phyloP scores from a whole-genome alignment of 2,329 filamentous ascomycete genomes.

The Epichloe sp. region DNA sequence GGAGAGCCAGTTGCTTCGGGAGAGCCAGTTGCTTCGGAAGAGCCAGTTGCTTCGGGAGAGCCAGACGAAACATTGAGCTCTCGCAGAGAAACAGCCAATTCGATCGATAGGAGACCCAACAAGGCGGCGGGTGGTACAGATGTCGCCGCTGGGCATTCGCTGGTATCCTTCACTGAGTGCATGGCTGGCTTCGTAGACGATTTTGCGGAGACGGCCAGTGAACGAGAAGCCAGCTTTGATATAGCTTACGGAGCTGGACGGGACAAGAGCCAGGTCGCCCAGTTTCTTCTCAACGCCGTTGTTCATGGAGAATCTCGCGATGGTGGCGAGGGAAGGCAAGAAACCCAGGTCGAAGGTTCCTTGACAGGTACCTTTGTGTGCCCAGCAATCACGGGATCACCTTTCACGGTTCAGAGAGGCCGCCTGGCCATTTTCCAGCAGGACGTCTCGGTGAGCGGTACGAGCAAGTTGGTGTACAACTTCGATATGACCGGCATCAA shows the following conservation, averaged over 20 bases:
- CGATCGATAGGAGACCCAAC: no score
- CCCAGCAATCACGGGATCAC: conserved; percentile 27
- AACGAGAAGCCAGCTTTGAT: conserved; percentile 38
- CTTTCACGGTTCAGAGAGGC: conserved; percentile 47
- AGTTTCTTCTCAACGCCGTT: conserved; percentile 46
- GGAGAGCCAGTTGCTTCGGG: no score
- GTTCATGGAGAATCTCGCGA: conserved; percentile 17
- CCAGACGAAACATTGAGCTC: no score
- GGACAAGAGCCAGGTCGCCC: conserved; percentile 40
- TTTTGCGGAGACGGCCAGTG: conserved; percentile 26
- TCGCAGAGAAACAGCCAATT: no score
- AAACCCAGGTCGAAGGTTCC: conserved; percentile 26
- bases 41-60: no score
- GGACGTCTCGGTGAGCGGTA: conserved; percentile 40
- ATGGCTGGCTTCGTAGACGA: conserved; percentile 49
- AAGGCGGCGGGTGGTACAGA: background rate
- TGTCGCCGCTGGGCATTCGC: background rate
- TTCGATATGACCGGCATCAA: conserved; percentile 45
- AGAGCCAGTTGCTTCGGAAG: no score
- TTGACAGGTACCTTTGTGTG: conserved; percentile 44
- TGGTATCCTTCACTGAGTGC: conserved; percentile 48
- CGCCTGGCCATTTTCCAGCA: conserved; percentile 43
- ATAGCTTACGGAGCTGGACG: conserved; percentile 38
- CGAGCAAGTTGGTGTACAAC: conserved; percentile 46
- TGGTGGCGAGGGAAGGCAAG: background rate